A percentile compares a stretch with the other conserved stretches of the same genome.
These are phyloP conservation scores for Psilocybe subaeruginosa DNA, from an alignment of 768 basidiomycete species.

Conservation along the genomic window DNA sequence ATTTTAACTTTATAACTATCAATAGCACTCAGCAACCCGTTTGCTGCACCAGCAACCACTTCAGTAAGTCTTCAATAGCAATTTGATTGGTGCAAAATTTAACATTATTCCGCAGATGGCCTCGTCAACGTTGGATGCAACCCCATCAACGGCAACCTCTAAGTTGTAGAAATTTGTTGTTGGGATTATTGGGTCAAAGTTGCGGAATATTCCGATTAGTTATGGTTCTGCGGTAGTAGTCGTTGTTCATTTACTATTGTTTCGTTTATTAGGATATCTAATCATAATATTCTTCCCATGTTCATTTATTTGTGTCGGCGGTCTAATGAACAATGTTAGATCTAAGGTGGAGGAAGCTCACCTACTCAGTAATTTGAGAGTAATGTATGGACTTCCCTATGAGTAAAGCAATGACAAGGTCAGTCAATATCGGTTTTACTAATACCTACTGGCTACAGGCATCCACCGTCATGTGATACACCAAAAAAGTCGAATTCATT, in stretches of 20 bases:
- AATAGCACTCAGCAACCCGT: conserved; percentile 24
- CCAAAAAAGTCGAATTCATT: no score
- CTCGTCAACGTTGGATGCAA: conserved; percentile 24
- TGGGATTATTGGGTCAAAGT: background rate
- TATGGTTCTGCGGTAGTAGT: no score
- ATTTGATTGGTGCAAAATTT: background rate
- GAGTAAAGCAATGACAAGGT: no score
- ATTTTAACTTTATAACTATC: background rate
- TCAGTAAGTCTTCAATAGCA: conserved; percentile 21
- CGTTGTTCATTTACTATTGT: background rate
- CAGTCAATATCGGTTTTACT: no score
- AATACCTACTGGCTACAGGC: no score
- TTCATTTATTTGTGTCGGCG: no score
- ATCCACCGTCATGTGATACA: no score
- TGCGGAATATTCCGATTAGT: background rate
- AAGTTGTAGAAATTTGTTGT: background rate
- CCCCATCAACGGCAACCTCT: conserved; percentile 23
- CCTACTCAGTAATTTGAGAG: no score
- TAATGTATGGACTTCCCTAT: no score
- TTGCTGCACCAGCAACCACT: conserved; percentile 31
- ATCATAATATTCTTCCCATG: no score
- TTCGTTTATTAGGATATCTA: background rate
- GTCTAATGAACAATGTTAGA: no score
- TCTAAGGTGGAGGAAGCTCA: no score
- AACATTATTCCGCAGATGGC: conserved; percentile 17